Percentiles rank a stretch among this genome's conserved stretches.
Evolutionary conservation across 352 stramenopile species (phyloP).

Genomic region (Thalassiosira livingstoniorum): DNA sequence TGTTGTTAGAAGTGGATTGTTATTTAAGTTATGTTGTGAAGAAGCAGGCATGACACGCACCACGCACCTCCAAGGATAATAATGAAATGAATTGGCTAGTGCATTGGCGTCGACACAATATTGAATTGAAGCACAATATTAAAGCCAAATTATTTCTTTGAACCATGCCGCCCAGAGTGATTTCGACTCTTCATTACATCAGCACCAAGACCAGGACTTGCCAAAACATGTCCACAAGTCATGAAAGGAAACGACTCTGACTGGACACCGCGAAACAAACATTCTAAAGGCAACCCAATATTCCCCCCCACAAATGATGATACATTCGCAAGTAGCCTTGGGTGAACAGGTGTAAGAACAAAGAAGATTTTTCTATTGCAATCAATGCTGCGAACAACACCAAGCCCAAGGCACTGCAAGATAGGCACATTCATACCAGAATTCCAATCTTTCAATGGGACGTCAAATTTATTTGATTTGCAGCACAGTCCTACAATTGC

Average conservation of each 20-base stretch:
- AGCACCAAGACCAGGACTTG: conserved; percentile 54
- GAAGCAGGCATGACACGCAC: too few relatives aligned
- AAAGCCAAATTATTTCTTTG: background rate
- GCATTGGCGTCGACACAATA: too few relatives aligned
- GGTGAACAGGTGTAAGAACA: conserved; percentile 73
- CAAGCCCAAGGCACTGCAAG: conserved; percentile 70
- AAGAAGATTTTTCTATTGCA: conserved; percentile 60
- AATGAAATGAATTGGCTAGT: too few relatives aligned
- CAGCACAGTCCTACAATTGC: conserved; percentile 78
- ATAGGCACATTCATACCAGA: conserved; percentile 26
- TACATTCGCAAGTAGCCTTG: conserved; percentile 48
- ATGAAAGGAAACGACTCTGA: conserved; percentile 79
- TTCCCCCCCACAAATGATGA: conserved; percentile 60
- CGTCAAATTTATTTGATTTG: conserved; percentile 13
- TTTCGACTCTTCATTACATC: conserved; percentile 81
- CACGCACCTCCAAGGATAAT: too few relatives aligned
- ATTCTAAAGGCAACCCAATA: conserved; percentile 74
- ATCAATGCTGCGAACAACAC: conserved; percentile 81
- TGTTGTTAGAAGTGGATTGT: too few relatives aligned
- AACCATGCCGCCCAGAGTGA: conserved; percentile 24
- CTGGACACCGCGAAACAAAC: conserved; percentile 69
- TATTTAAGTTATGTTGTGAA: too few relatives aligned
- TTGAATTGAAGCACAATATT: too few relatives aligned
- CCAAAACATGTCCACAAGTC: conserved; percentile 36
- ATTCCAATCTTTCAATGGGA: conserved; percentile 9